A percentile compares a stretch with the other conserved stretches of the same genome.
Evolutionary conservation across 768 basidiomycete species (phyloP).

Genomic region (Asterophora lycoperdoides): DNA sequence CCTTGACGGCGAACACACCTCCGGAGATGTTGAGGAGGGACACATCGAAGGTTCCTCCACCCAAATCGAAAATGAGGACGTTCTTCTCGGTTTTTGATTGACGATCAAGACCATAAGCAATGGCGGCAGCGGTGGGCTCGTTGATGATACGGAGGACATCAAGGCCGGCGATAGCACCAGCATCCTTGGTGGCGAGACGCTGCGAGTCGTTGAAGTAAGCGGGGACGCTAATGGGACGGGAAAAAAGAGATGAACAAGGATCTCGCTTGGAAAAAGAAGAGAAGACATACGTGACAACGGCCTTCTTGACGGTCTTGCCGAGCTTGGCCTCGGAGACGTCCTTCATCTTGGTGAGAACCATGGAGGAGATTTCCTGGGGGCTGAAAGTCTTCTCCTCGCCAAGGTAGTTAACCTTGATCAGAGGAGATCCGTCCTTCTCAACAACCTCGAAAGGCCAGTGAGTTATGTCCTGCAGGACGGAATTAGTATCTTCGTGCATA

Average conservation of each 20-base stretch:
- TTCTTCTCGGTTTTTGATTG: constrained; percentile 95
- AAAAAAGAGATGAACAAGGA: constrained; percentile 5
- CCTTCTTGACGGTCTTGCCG: constrained; percentile 97
- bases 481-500: constrained; percentile 12
- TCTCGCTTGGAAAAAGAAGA: constrained; percentile 1
- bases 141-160: constrained; percentile 99
- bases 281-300: constrained; percentile 86
- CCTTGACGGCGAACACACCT: constrained; percentile 99
- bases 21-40: constrained; percentile 97
- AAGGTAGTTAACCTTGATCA: constrained; percentile 96
- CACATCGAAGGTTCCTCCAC: constrained; percentile 99
- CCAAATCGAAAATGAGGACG: constrained; percentile 98
- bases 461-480: constrained; percentile 66
- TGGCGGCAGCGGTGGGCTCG: constrained; percentile 99
- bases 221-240: constrained; percentile 58
- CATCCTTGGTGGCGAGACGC: constrained; percentile 98
- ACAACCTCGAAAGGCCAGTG: constrained; percentile 99
- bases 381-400: constrained; percentile 94
- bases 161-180: constrained; percentile 95
- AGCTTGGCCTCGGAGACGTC: constrained; percentile 99
- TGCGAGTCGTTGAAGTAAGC: constrained; percentile 99
- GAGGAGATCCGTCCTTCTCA: constrained; percentile 94
- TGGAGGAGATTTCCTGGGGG: constrained; percentile 99
- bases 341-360: constrained; percentile 99
- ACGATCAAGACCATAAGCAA: constrained; percentile 97